Base-by-base conservation (phyloP, 495 filamentous ascomycete genomes). In the Rhypophila decipiens region DNA sequence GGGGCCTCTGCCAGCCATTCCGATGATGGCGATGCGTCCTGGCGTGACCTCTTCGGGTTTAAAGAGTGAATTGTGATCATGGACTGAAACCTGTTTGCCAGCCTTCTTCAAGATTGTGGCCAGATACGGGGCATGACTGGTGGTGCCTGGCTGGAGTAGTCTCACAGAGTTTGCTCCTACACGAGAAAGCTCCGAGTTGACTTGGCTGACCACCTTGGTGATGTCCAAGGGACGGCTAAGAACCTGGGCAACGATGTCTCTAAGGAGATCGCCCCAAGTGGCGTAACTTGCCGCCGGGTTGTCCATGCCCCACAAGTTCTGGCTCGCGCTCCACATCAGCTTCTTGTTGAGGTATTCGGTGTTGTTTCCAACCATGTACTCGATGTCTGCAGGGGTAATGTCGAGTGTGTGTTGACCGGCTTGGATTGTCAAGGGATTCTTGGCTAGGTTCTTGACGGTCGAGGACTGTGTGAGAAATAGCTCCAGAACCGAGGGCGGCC, bases 1-100 rank as follows among this genome's bases (percentile, higher is more conserved):
- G 3, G 83, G 83, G 48, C 85, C 78, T 36, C 83, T 68, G 17
- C 80, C 75, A 2, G 83, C 77, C 61, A 84, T 75, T 12, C 83
- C 83, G 33, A 87, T 73, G 38, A 87, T 84, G 4, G 83, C 83
- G 42, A 87, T 49, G 17, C 31, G 31, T 11, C 31, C 31, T 11
- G 31, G 12, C 3, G 31, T 35, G 12, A 15, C 31, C 17, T 35
- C 31, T 11, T 35, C 31, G 12, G 31, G 12, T 12, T 35, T 15
- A 11, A 35, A 5, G 12, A 35, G 31, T 12, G 31, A 35, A 35
- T 35, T 11, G 12, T 35, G 31, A 15, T 35, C 31, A 11, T 35
- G 12, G 31, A 35, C 17, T 11, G 31, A 35, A 11, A 35, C 31
- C 17, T 11, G 3, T 5, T 15, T 11, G 12, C 31, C 31, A 1